Evolutionary conservation across 1,139 yeast genomes (phyloP).

Genomic region (Ashbya aceris): DNA sequence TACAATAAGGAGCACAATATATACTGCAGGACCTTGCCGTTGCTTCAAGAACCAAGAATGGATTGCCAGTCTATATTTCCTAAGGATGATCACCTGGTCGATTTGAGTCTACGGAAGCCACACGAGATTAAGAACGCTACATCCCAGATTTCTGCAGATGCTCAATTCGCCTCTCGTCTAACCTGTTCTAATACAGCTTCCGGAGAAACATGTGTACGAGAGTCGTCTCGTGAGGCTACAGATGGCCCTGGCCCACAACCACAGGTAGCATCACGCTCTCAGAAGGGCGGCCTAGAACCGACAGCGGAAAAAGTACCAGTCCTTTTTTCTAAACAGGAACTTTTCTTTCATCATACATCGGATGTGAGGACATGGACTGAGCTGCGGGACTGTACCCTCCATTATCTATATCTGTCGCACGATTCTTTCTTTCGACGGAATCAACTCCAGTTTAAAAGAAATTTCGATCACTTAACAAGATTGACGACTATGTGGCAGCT

Average conservation of each 20-base stretch:
- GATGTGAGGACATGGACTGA: conserved; percentile 56
- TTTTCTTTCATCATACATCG: conserved; percentile 47
- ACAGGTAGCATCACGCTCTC: neutral
- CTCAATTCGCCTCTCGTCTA: too few species aligned
- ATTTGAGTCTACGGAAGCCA: conserved; percentile 16
- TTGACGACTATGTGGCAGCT: conserved; percentile 40
- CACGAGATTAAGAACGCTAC: conserved; percentile 1
- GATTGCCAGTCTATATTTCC: conserved; percentile 29
- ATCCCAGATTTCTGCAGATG: neutral
- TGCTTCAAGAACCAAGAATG: conserved; percentile 32
- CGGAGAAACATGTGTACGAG: neutral
- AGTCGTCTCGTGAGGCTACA: neutral
- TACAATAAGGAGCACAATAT: conserved; percentile 52
- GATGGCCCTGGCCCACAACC: neutral
- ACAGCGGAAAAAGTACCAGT: neutral
- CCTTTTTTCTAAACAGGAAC: conserved; percentile 25
- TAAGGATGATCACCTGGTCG: conserved; percentile 21
- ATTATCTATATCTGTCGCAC: conserved; percentile 38
- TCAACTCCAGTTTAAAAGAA: conserved; percentile 42
- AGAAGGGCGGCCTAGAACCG: neutral
- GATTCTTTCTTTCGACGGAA: conserved; percentile 43
- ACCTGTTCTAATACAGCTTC: too few species aligned
- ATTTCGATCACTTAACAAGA: conserved; percentile 43
- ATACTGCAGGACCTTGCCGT: conserved; percentile 49
- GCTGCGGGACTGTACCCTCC: conserved; percentile 38